Evolutionary conservation across 345 rosid genomes (phyloP).

Genomic region (Microcos paniculata): DNA sequence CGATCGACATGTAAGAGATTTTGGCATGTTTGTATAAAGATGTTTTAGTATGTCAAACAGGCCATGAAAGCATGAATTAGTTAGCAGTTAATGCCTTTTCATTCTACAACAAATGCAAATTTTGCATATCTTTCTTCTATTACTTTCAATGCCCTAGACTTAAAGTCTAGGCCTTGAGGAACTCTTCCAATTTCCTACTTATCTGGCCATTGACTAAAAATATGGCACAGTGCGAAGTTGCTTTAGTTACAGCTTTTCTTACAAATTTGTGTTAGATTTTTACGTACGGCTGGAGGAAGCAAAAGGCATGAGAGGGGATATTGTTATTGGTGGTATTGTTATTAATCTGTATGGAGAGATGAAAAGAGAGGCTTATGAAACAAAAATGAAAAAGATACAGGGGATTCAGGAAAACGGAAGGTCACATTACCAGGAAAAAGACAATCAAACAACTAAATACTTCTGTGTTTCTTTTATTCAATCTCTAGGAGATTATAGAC

Average conservation of each 20-base stretch:
- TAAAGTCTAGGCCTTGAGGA: not conserved
- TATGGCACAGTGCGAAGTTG: not conserved
- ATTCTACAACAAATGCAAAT: not conserved
- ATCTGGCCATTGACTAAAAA: not conserved
- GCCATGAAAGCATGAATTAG: not conserved
- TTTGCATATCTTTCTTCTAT: not conserved
- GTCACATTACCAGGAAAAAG: no score
- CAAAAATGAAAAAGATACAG: not conserved
- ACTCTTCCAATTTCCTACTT: not conserved
- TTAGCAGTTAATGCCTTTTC: not conserved
- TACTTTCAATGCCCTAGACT: not conserved
- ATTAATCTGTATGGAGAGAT: not conserved
- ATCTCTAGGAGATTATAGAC: no score
- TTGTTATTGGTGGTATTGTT: not conserved
- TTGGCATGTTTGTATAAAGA: slow-evolving; percentile 31
- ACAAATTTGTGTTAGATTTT: not conserved
- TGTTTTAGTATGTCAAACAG: slow-evolving; percentile 8
- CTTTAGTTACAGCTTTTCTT: not conserved
- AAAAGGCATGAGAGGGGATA: not conserved
- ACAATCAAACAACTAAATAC: no score
- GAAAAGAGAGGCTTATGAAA: not conserved
- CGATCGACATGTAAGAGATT: slow-evolving; percentile 22
- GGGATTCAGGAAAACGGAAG: not conserved
- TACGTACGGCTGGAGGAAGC: not conserved
- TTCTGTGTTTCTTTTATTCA: no score